phyloP scores from a whole-genome alignment of 1,284 basidiomycete species.

The Pascua sp. region DNA sequence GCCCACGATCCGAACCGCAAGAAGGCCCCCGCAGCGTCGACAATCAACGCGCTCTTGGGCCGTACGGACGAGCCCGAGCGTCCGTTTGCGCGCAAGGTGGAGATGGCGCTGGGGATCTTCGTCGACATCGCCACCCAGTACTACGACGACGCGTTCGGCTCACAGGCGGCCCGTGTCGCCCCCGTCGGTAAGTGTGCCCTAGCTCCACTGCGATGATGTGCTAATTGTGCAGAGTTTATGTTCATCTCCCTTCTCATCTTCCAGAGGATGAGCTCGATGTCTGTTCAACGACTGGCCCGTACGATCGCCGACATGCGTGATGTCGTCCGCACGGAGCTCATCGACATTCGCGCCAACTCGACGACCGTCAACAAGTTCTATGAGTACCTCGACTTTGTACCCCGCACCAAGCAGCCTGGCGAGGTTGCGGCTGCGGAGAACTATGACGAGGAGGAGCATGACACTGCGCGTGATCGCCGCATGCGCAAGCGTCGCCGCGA shows the following conservation, averaged over 20 bases:
- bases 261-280: slow-evolving; percentile 26
- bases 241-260: slow-evolving; percentile 35
- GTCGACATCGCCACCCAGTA: slow-evolving; percentile 30
- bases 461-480: neutral
- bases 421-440: slow-evolving; percentile 31
- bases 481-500: slow-evolving; percentile 11
- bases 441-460: slow-evolving; percentile 1
- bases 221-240: slow-evolving; percentile 31
- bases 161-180: slow-evolving; percentile 26
- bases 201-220: neutral
- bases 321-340: slow-evolving; percentile 20
- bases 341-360: slow-evolving; percentile 31
- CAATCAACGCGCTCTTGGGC: slow-evolving; percentile 21
- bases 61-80: slow-evolving; percentile 28
- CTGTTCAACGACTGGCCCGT: slow-evolving; percentile 25
- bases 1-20: slow-evolving; percentile 7
- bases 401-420: slow-evolving; percentile 16
- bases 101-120: slow-evolving; percentile 32
- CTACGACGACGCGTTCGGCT: slow-evolving; percentile 27
- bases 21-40: slow-evolving; percentile 1
- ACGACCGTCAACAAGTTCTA: slow-evolving; percentile 15
- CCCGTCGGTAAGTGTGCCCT: slow-evolving; percentile 37
- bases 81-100: slow-evolving; percentile 25
- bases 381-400: slow-evolving; percentile 21
- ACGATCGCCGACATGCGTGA: slow-evolving; percentile 33